Evolutionary conservation across 352 stramenopile genomes (phyloP), one percentile per base, ranked within the genome.

Genomic region (Phytophthora pisi): DNA sequence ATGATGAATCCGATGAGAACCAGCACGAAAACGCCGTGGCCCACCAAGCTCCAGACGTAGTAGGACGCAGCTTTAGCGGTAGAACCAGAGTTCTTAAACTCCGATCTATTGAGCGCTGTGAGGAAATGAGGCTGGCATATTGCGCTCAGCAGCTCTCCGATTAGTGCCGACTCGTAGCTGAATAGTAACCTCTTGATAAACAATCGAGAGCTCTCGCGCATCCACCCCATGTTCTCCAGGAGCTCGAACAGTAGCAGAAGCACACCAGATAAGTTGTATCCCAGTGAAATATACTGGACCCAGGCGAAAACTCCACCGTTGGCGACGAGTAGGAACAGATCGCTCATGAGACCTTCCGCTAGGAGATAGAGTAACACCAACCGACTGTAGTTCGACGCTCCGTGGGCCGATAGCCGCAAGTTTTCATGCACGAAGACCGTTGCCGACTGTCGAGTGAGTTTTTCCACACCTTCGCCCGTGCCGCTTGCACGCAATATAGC

Each of bases 211-310:
- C 46, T 42, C 42, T 58, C 38, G 1, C 13, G 30, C 7, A 72
- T 38, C 30, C 55, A 71, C 4, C 50, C 61, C 2, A n/a, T 57
- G n/a, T 20, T 71, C 42, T 77, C 70, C 8, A 72, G 9, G 1
- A 68, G 65, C 56, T 77, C 70, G 16, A 74, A 77, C 5, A 60
- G 28, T 46, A 77, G 20, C 20, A 72, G 53, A 13, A 77, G 20
- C 53, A 74, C 13, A 4, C 70, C 70, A 0, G 70, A 66, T 0
- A 74, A 38, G 13, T 77, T 77, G 30, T 74, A 74, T 23, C 65
- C 66, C 34, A 71, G 43, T 16, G 64, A 70, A n/a, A 57, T 34
- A 20, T 66, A 70, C 20, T 70, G 64, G 11, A 71, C 43, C n/a
- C 64, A 62, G 11, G 61, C 43, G 30, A 47, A 43, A 2, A 77